These are phyloP conservation scores for Fusarium nanum DNA, from an alignment of 2,329 filamentous ascomycete genomes.

Conservation along the genomic window DNA sequence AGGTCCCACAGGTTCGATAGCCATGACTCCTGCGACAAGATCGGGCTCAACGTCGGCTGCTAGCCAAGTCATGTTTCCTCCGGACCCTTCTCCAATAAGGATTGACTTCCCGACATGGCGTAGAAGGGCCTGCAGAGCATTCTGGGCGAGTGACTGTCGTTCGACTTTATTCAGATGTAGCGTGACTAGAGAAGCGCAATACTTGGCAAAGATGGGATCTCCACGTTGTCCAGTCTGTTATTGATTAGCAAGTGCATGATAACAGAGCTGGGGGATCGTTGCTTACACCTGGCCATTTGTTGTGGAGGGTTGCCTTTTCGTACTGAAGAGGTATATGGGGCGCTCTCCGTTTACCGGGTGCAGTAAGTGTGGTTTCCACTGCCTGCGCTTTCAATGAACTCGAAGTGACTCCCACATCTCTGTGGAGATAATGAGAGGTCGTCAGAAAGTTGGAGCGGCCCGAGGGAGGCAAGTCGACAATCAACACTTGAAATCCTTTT, in stretches of 20 bases:
- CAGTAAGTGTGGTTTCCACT: slow-evolving; percentile 51
- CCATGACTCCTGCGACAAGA: slow-evolving; percentile 61
- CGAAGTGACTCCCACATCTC: slow-evolving; percentile 35
- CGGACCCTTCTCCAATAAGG: slow-evolving; percentile 63
- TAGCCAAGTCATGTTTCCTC: slow-evolving; percentile 59
- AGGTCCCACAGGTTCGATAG: slow-evolving; percentile 65
- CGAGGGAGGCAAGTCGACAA: slow-evolving; percentile 56
- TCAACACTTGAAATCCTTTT: slow-evolving; percentile 56
- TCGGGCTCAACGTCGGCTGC: slow-evolving; percentile 61
- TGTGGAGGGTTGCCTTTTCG: slow-evolving; percentile 48
- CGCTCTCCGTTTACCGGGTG: slow-evolving; percentile 35
- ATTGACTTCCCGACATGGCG: slow-evolving; percentile 56
- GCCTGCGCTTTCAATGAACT: slow-evolving; percentile 33
- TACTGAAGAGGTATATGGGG: slow-evolving; percentile 21
- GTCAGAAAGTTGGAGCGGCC: slow-evolving; percentile 52
- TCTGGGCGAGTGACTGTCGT: slow-evolving; percentile 49
- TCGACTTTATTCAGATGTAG: slow-evolving; percentile 46
- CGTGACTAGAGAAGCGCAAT: slow-evolving; percentile 58
- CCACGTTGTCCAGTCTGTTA: slow-evolving; percentile 52
- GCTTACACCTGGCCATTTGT: slow-evolving; percentile 55
- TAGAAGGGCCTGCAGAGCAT: slow-evolving; percentile 57
- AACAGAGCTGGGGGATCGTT: fast-evolving
- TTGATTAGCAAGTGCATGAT: neutral
- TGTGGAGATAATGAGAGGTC: slow-evolving; percentile 31
- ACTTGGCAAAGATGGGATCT: slow-evolving; percentile 61